Base-by-base conservation (phyloP, 352 stramenopile genomes). In the Pythium volutum region DNA sequence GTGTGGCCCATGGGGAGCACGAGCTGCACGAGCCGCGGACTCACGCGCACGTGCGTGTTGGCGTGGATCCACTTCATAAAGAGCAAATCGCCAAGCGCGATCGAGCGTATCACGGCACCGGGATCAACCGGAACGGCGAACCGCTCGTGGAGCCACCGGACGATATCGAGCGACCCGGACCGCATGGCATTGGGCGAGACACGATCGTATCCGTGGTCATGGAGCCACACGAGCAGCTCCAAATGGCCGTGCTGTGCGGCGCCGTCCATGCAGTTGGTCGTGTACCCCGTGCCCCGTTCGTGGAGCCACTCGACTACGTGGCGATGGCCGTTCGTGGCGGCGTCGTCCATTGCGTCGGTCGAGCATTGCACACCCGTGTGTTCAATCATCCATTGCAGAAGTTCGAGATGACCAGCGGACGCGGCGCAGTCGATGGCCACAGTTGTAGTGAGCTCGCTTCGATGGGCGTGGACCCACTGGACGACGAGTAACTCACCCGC, bases 51-150 rank as follows among this genome's bases (percentile, higher is more conserved):
- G 2, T 5, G 29, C 9, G 59, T 59, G 43, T 74, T 48, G 29
- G 48, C 58, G 31, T 71, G 58, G 12, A 74, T 58, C 67, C 67
- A 74, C 26, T 66, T 62, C n/a, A 74, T 56, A 10, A 71, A 48
- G n/a, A 71, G 57, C 9, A 74, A 23, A n/a, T 70, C 27, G 34
- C 67, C 67, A 16, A 53, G 31, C 31, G 51, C 49, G 29, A 66
- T 53, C 25, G 31, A 59, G 20, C 58, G 39, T 8, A 43, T 41
- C 29, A 63, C 52, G 4, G 62, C 63, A 2, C 62, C 64, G 8
- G 64, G 47, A 47, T 74, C 67, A 34, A 74, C 69, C 54, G 31
- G 20, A 57, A 54, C 23, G 71, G 59, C 22, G 25, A 43, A 43
- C 3, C 36, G 36, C 15, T 43, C n/a, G n/a, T 74, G 62, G 20